Evolutionary conservation across 169 alveolate species (phyloP).

Genomic region (Perkinsus marinus): DNA sequence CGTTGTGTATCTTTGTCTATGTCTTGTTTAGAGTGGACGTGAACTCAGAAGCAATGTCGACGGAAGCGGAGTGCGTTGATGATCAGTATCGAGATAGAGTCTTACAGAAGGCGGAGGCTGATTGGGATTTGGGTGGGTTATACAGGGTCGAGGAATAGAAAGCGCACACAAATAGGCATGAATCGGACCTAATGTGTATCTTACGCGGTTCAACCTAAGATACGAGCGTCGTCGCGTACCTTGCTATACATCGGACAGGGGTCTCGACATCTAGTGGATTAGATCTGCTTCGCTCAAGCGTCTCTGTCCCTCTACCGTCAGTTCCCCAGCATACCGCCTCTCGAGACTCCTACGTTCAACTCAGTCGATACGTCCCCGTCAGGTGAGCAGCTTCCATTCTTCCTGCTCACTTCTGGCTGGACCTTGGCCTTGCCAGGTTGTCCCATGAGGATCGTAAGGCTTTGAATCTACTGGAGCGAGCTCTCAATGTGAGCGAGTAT

Average conservation of each 20-base stretch:
- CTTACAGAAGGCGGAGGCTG: not conserved
- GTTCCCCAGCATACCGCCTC: not conserved
- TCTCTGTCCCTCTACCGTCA: not conserved
- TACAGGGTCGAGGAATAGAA: too few species aligned
- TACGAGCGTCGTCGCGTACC: too few species aligned
- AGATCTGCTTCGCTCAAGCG: too few species aligned
- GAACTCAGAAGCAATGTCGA: not conserved
- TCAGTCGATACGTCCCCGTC: not conserved
- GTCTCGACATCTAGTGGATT: too few species aligned
- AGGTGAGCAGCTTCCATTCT: too few species aligned
- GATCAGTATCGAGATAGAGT: not conserved
- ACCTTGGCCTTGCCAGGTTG: too few species aligned
- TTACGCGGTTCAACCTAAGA: too few species aligned
- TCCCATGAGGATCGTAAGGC: not conserved
- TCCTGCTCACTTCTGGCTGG: too few species aligned
- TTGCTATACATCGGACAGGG: too few species aligned
- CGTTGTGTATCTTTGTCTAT: too few species aligned
- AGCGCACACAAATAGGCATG: too few species aligned
- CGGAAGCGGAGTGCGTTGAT: not conserved
- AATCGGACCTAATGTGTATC: too few species aligned
- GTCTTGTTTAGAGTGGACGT: not conserved
- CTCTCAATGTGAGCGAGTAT: constrained; percentile 69
- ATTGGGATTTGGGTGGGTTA: not conserved
- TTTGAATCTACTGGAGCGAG: constrained; percentile 62
- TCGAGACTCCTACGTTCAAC: not conserved